Evolutionary conservation across 352 stramenopile species (phyloP), one percentile per base, ranked within the genome.

Genomic region (Pythium grandisporangium): DNA sequence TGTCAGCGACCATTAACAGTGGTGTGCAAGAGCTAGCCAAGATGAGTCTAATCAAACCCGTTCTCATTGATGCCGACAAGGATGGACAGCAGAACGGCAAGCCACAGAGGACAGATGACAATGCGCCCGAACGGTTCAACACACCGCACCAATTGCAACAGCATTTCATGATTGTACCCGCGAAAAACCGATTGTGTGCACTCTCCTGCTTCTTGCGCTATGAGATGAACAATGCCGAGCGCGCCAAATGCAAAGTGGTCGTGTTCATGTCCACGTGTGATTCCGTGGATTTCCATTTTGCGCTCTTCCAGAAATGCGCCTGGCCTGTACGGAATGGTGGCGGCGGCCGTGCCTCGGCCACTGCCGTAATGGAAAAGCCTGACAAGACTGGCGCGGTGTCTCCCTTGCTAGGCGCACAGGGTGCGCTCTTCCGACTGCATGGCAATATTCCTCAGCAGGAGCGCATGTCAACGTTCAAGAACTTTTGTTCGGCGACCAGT

Each of bases 261-360:
- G 89, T 98, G 3, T 99, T 99, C 63, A 81, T 98, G 61, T 96
- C 90, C 6, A 98, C 94, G 8, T 98, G 95, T 58, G 94, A 98
- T 46, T 78, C 87, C 24, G 96, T 99, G 21, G 95, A 99, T 54
- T 99, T 98, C 66, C 88, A 98, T 49, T 83, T 95, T 55, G 66
- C 75, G 2, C 53, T 98, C 4, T 96, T 98, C 48, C 61, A 78
- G 41, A 91, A 91, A 49, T 88, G 74, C 17, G 53, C 71, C 36
- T 90, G 77, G 75, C 77, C 77, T 2, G 25, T 46, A 29, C 23
- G 40, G 7, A 30, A 38, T 2, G 47, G 53, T 17, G 10, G 16
- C 5, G 21, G 20, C 19, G 50, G 26, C n/a, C 33, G 70, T 54
- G 37, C 44, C 20, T 16, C 22, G n/a, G 37, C 41, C 19, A 20